Percentiles rank a stretch among this genome's conserved stretches.
phyloP scores from a whole-genome alignment of 352 stramenopile species.

The Globisporangium acanthophoron region DNA sequence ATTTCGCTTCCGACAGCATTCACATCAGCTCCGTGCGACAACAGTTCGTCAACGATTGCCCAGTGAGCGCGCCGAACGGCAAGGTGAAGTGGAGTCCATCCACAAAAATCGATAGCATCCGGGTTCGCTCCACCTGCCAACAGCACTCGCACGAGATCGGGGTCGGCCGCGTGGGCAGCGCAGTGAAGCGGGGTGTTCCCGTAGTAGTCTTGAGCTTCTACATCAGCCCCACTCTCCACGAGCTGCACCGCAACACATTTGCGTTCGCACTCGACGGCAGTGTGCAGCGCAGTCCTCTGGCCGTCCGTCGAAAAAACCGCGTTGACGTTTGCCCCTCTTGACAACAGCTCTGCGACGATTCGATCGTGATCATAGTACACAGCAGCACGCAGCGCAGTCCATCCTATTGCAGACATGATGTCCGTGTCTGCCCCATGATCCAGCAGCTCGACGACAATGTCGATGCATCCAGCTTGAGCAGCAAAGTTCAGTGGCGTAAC shows the following conservation, averaged over 20 bases:
- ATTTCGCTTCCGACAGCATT: background rate
- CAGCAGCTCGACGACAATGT: background rate
- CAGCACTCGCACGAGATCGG: background rate
- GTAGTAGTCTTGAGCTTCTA: background rate
- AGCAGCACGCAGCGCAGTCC: background rate
- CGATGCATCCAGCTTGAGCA: background rate
- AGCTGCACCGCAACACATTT: background rate
- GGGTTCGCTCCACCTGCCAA: background rate
- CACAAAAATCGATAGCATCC: background rate
- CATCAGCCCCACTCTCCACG: background rate
- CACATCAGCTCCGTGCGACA: background rate
- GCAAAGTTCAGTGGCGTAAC: background rate
- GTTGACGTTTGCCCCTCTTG: background rate
- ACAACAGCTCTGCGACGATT: background rate
- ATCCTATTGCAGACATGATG: background rate
- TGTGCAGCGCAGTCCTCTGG: background rate
- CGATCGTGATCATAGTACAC: background rate
- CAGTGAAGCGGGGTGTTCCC: background rate
- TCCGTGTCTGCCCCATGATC: background rate
- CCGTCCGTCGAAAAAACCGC: background rate
- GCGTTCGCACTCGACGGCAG: background rate
- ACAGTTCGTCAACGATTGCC: background rate
- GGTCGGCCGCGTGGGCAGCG: background rate
- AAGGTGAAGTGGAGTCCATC: background rate
- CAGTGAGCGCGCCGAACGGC: background rate